phyloP scores from a whole-genome alignment of 2,329 filamentous ascomycete species.

The Xylariaceae sp. region DNA sequence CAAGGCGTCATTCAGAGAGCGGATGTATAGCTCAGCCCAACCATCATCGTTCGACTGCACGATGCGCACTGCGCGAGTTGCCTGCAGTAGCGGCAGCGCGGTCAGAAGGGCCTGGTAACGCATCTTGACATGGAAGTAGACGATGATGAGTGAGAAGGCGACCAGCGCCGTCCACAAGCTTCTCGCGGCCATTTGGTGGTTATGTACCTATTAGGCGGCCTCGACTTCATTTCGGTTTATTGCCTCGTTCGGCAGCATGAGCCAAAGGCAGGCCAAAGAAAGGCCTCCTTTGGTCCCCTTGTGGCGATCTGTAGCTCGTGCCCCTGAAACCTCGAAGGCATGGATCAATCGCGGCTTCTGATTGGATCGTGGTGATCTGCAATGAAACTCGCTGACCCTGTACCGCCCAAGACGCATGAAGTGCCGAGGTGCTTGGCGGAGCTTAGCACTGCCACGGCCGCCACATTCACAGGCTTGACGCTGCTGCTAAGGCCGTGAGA shows the following conservation, averaged over 20 bases:
- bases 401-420: no score
- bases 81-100: background rate
- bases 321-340: background rate
- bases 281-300: background rate
- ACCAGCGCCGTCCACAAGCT: no score
- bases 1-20: slow-evolving; percentile 54
- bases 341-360: background rate
- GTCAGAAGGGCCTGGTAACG: slow-evolving; percentile 10
- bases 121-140: slow-evolving; percentile 10
- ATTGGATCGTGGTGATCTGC: background rate
- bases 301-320: background rate
- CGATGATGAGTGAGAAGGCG: no score
- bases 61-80: slow-evolving; percentile 41
- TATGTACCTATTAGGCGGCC: background rate
- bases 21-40: slow-evolving; percentile 66
- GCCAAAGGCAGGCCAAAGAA: no score
- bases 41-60: slow-evolving; percentile 69
- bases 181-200: background rate
- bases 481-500: no score
- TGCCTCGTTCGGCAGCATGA: background rate
- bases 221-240: background rate
- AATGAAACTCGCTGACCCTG: no score
- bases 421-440: no score
- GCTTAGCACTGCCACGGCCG: no score
- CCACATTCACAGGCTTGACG: no score